Percentiles rank a stretch among this genome's conserved stretches.
Conservation (phyloP, 2,329 filamentous ascomycete genomes). For the Pseudogymnoascus sp. region DNA sequence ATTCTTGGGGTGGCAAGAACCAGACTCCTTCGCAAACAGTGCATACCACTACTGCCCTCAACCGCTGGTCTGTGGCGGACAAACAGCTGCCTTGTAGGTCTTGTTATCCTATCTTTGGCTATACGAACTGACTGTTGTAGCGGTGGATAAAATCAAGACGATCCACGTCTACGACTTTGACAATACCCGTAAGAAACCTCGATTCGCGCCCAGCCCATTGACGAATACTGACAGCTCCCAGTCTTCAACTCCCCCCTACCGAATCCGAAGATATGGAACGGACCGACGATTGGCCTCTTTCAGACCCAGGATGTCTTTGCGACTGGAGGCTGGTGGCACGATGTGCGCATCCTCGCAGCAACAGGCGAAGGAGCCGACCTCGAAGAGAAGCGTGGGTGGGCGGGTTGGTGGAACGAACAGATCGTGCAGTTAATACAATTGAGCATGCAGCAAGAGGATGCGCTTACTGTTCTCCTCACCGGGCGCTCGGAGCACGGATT, state of each 20-base stretch:
- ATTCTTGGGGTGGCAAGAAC: constrained; percentile 13
- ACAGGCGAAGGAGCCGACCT: constrained; percentile 74
- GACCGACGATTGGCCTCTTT: constrained; percentile 65
- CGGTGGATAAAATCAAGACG: constrained; percentile 59
- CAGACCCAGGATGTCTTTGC: constrained; percentile 67
- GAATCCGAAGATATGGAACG: constrained; percentile 80
- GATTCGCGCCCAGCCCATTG: constrained; percentile 5
- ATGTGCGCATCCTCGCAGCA: constrained; percentile 72
- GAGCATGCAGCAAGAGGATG: constrained; percentile 75
- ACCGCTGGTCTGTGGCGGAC: constrained; percentile 74
- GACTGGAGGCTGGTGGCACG: constrained; percentile 96
- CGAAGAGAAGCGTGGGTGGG: constrained; percentile 78
- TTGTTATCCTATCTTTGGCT: not conserved
- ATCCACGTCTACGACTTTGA: constrained; percentile 98
- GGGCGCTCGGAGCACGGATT: constrained; percentile 75
- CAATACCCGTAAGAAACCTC: constrained; percentile 63
- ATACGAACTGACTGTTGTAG: constrained; percentile 28
- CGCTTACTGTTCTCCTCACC: constrained; percentile 77
- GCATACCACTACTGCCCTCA: constrained; percentile 62
- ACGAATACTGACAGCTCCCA: constrained; percentile 28
- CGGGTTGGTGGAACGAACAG: constrained; percentile 94
- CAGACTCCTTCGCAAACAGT: constrained; percentile 12
- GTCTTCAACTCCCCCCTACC: constrained; percentile 89
- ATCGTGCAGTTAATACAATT: constrained; percentile 73
- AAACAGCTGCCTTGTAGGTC: constrained; percentile 58